phyloP scores from a whole-genome alignment of 2,329 filamentous ascomycete genomes.

The Leptosphaerulina australis region DNA sequence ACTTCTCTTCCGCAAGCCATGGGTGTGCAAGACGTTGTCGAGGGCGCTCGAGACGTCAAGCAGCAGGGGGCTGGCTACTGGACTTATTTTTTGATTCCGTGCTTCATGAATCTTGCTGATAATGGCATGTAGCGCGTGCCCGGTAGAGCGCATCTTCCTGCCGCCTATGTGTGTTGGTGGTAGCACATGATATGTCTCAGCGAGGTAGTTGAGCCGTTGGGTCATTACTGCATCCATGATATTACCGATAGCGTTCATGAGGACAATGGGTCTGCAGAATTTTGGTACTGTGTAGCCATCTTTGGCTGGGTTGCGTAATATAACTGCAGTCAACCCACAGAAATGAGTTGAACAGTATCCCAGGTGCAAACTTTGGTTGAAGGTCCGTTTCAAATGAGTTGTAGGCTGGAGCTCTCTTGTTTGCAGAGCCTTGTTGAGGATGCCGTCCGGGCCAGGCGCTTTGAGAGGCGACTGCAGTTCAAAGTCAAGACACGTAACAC shows the following conservation, averaged over 20 bases:
- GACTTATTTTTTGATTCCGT: background rate
- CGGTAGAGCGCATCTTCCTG: background rate
- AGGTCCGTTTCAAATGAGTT: too few species aligned
- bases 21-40: constrained; percentile 33
- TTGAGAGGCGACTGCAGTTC: too few species aligned
- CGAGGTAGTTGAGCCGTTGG: constrained; percentile 26
- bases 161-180: constrained; percentile 25
- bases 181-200: constrained; percentile 24
- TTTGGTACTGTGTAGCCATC: too few species aligned
- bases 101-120: background rate
- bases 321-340: too few species aligned
- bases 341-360: too few species aligned
- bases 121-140: background rate
- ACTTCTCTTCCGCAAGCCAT: constrained; percentile 26
- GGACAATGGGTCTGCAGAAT: constrained; percentile 20
- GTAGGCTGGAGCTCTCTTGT: too few species aligned
- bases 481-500: too few species aligned
- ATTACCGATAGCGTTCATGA: constrained; percentile 19
- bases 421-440: too few species aligned
- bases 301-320: too few species aligned
- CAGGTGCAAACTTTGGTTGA: too few species aligned
- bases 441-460: too few species aligned
- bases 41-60: constrained; percentile 42
- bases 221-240: constrained; percentile 25
- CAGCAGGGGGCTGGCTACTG: background rate